Conservation (phyloP, 2,329 filamentous ascomycete species). For the Xylariaceae sp. region DNA sequence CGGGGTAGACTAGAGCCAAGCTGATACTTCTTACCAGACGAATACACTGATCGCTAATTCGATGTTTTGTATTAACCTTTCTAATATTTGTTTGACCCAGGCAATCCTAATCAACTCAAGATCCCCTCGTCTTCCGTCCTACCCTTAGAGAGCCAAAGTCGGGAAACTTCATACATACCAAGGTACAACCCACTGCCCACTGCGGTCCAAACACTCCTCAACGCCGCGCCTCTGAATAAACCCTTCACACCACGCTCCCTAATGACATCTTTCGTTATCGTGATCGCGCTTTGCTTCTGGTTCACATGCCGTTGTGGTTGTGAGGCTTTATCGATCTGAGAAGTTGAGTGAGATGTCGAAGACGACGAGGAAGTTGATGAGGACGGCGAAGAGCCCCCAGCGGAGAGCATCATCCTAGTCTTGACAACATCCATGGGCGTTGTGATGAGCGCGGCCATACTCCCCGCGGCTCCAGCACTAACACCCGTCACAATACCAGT, state of each 20-base stretch:
- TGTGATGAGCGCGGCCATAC: constrained; percentile 73
- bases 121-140: constrained; percentile 39
- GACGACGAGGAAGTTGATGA: no score
- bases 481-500: constrained; percentile 67
- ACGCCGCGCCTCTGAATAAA: constrained; percentile 69
- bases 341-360: no score
- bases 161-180: constrained; percentile 78
- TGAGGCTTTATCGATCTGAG: no score
- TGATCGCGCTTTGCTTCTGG: constrained; percentile 40
- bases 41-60: no score
- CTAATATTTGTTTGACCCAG: no score
- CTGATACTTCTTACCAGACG: no score
- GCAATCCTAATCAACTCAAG: no score
- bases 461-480: constrained; percentile 71
- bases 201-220: constrained; percentile 77
- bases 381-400: not conserved
- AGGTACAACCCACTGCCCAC: constrained; percentile 80
- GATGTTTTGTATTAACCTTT: no score
- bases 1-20: no score
- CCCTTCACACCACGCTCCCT: constrained; percentile 65
- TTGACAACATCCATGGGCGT: constrained; percentile 89
- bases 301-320: constrained; percentile 18
- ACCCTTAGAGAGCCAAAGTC: constrained; percentile 54
- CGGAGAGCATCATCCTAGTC: constrained; percentile 49
- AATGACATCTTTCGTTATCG: constrained; percentile 63